Percentiles rank a stretch among this genome's conserved stretches.
These are phyloP conservation scores for Kodamaea derodonti DNA, from an alignment of 1,139 yeast genomes.

Conservation along the genomic window DNA sequence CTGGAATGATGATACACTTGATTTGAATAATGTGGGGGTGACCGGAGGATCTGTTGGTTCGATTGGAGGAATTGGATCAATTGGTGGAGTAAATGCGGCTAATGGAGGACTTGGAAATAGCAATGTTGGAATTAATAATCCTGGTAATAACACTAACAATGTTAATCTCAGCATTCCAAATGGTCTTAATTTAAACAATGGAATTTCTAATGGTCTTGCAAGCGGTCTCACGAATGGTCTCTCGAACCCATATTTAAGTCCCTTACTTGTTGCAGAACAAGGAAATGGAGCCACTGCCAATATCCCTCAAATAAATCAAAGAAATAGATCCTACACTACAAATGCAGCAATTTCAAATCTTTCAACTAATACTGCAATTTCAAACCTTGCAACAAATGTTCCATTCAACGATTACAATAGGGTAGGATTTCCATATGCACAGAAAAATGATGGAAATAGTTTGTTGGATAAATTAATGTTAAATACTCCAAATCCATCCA, in stretches of 20 bases:
- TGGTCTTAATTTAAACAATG: too few relatives aligned
- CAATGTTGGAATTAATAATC: too few relatives aligned
- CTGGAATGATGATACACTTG: conserved; percentile 42
- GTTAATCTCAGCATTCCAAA: too few relatives aligned
- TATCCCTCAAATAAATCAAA: conserved; percentile 10
- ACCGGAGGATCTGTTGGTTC: conserved; percentile 16
- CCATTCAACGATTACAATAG: conserved; percentile 13
- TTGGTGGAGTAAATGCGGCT: too few relatives aligned
- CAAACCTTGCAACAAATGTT: conserved; percentile 11
- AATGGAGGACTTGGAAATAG: too few relatives aligned
- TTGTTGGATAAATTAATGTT: conserved; percentile 33
- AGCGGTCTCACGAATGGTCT: not conserved
- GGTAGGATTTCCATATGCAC: conserved; percentile 14
- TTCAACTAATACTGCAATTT: conserved; percentile 8
- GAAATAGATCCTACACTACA: conserved; percentile 51
- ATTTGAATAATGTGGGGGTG: too few relatives aligned
- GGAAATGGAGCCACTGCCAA: conserved; percentile 6
- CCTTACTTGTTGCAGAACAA: conserved; percentile 27
- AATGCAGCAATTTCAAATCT: conserved; percentile 24
- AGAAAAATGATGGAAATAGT: conserved; percentile 27
- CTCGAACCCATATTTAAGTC: conserved; percentile 23
- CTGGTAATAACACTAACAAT: too few relatives aligned
- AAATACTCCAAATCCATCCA: not conserved
- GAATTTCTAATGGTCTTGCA: not conserved
- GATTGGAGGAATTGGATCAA: too few relatives aligned